phyloP scores from a whole-genome alignment of 768 basidiomycete species.

The Tylopilus felleus region DNA sequence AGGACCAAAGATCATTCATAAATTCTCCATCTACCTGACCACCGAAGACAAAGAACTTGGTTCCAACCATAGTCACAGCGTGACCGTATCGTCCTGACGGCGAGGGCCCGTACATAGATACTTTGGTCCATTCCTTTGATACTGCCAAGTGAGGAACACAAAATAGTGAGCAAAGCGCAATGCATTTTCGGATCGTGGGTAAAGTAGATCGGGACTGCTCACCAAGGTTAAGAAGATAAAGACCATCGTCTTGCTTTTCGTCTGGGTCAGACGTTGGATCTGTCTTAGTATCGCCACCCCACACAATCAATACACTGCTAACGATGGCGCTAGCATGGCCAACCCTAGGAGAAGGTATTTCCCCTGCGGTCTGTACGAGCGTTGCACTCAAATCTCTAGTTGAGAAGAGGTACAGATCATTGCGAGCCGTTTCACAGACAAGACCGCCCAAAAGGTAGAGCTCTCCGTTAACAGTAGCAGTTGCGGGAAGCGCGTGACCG shows the following conservation, averaged over 20 bases:
- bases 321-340: constrained; percentile 96
- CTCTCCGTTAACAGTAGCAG: constrained; percentile 76
- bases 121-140: constrained; percentile 92
- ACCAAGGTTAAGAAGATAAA: constrained; percentile 95
- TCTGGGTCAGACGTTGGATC: constrained; percentile 54
- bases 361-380: constrained; percentile 83
- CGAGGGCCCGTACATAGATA: constrained; percentile 68
- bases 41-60: constrained; percentile 92
- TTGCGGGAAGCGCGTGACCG: constrained; percentile 86
- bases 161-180: constrained; percentile 3
- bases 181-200: not conserved
- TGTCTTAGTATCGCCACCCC: constrained; percentile 97
- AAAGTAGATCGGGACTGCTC: constrained; percentile 30
- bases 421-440: constrained; percentile 82
- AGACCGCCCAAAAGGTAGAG: constrained; percentile 97
- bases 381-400: constrained; percentile 75
- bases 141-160: constrained; percentile 42
- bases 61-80: constrained; percentile 88
- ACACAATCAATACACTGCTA: constrained; percentile 92
- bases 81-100: constrained; percentile 95
- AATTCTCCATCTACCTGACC: constrained; percentile 96
- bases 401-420: constrained; percentile 92
- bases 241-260: constrained; percentile 85
- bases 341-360: constrained; percentile 86
- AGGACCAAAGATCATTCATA: constrained; percentile 92